Base-by-base conservation (phyloP, 2,329 filamentous ascomycete species). In the Coleophoma eucalyptorum region DNA sequence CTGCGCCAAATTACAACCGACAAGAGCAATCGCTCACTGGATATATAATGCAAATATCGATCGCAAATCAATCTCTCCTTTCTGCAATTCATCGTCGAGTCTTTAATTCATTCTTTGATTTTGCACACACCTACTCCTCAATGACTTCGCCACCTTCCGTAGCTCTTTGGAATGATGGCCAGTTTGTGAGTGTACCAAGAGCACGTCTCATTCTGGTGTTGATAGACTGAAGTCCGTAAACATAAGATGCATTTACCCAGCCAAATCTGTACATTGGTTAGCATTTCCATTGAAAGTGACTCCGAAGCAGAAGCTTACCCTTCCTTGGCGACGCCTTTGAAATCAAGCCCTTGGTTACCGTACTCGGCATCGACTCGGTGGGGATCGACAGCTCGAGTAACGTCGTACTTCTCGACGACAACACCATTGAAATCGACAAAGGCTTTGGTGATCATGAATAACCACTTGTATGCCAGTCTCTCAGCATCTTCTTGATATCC, bases 341-440 rank as follows among this genome's bases (percentile, higher is more conserved):
- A 97, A 66, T 97, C 90, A 46, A 88, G 76, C 2, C 94, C 94
- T 69, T 99, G 94, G 69, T 99, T 99, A 6, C 94, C 94, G 66
- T 99, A 99, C 72, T 99, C 94, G 52, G 93, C 94, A 69, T 95
- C 90, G 12, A 97, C 94, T 55, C 89, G 86, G 71, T 97, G 94
- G 35, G 94, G 92, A 63, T 96, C 92, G 50, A 92, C 84, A 5
- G 88, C 86, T 50, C 90, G 78, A 18, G 93, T 97, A 53, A 99
- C 94, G 70, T 99, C 90, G 73, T 99, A 99, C 74, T 99, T 99
- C 72, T 99, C 94, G 5, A 97, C 94, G 2, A 99, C 93, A 8
- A 97, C 91, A 37, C 94, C 94, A 66, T 97, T 97, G 77, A 93
- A 97, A 69, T 99, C 93, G 54, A 97, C 92, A 72, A 97, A 97